Conservation (phyloP, 176 grass and related monocot species). For the Neostapfia colusana region DNA sequence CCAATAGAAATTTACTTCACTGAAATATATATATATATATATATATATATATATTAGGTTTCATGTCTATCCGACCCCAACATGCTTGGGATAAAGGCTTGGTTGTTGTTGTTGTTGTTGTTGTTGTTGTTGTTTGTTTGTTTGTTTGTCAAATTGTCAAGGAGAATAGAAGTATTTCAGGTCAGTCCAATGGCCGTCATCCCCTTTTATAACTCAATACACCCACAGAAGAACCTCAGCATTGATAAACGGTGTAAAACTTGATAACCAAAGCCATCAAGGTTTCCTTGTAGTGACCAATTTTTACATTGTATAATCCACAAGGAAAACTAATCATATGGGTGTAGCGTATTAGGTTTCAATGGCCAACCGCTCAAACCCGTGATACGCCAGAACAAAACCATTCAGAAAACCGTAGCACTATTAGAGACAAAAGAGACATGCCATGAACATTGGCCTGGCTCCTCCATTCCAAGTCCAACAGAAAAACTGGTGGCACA, state of each 20-base stretch:
- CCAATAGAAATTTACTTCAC: too few relatives aligned
- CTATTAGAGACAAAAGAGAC: background rate
- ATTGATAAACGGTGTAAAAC: background rate
- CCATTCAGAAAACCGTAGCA: background rate
- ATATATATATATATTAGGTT: too few relatives aligned
- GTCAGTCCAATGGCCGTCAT: too few relatives aligned
- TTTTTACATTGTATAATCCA: background rate
- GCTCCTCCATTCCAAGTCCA: background rate
- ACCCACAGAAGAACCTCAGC: background rate
- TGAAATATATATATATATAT: too few relatives aligned
- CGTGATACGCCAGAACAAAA: background rate
- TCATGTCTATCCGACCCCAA: too few relatives aligned
- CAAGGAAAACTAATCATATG: background rate
- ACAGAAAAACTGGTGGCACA: background rate
- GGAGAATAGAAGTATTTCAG: background rate
- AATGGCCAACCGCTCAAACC: background rate
- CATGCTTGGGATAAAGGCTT: too few relatives aligned
- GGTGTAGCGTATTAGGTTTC: background rate
- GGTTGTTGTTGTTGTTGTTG: too few relatives aligned
- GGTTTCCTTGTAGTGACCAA: slow-evolving; percentile 5
- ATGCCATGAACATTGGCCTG: background rate
- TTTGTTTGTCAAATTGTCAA: background rate
- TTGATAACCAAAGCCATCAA: background rate
- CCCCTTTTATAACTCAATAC: too few relatives aligned
- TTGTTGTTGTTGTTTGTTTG: too few relatives aligned